Evolutionary conservation across 371 early-diverging fungal species (phyloP).

Genomic region (Sporodiniella umbellata): DNA sequence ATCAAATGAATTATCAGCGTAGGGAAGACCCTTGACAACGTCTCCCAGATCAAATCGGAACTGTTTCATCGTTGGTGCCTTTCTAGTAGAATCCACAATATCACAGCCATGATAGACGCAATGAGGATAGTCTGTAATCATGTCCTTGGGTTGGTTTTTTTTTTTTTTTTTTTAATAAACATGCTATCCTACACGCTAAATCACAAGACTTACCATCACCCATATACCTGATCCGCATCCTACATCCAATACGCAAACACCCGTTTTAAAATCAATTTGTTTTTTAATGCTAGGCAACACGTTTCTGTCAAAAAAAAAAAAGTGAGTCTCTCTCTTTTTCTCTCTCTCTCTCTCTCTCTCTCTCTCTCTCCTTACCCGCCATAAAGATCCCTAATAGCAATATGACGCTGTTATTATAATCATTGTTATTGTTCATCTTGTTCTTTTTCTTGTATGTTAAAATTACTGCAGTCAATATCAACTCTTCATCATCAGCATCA

Average conservation of each 20-base stretch:
- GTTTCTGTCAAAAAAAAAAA: conserved; percentile 4
- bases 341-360: neutral
- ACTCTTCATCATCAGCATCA: neutral
- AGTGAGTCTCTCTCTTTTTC: neutral
- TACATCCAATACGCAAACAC: conserved; percentile 23
- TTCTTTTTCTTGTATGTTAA: no score
- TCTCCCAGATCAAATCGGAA: conserved; percentile 9
- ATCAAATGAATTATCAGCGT: neutral
- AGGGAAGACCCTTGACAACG: conserved; percentile 5
- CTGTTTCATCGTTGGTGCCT: conserved; percentile 3
- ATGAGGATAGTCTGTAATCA: conserved; percentile 11
- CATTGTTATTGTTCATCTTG: neutral
- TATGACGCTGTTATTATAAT: conserved; percentile 8
- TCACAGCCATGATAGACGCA: conserved; percentile 15
- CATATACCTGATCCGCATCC: conserved; percentile 38
- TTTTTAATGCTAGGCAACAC: conserved; percentile 1
- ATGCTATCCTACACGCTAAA: neutral
- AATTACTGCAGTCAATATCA: neutral
- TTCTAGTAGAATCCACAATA: conserved; percentile 10
- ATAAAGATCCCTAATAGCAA: conserved; percentile 12
- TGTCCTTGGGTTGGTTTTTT: conserved; percentile 2
- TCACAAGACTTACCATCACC: conserved; percentile 32
- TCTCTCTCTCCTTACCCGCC: conserved; percentile 5
- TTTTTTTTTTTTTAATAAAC: neutral
- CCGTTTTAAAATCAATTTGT: conserved; percentile 3